These are phyloP conservation scores for Helminthosporium solani DNA, from an alignment of 2,329 filamentous ascomycete genomes.

Conservation along the genomic window DNA sequence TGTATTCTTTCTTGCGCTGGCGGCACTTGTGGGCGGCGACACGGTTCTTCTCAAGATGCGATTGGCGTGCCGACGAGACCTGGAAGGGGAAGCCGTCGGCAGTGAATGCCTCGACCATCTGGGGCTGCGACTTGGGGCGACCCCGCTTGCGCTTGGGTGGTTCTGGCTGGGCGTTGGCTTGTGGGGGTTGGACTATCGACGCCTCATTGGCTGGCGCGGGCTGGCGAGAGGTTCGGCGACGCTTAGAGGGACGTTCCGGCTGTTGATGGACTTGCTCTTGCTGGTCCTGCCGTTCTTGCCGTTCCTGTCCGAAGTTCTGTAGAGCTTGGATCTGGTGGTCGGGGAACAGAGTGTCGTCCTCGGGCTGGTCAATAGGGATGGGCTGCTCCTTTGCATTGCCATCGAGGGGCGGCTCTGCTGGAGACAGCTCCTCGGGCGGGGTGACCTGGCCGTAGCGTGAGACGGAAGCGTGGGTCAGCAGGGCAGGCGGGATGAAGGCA, in stretches of 20 bases:
- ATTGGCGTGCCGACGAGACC: slow-evolving; percentile 38
- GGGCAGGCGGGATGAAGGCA: slow-evolving; percentile 28
- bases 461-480: slow-evolving; percentile 28
- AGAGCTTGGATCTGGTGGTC: slow-evolving; percentile 9
- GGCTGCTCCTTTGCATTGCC: slow-evolving; percentile 16
- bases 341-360: slow-evolving; percentile 30
- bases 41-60: slow-evolving; percentile 65
- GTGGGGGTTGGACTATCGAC: slow-evolving; percentile 7
- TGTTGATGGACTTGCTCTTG: slow-evolving; percentile 4
- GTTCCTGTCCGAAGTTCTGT: slow-evolving; percentile 8
- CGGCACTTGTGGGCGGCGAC: slow-evolving; percentile 73
- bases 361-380: slow-evolving; percentile 32
- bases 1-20: slow-evolving; percentile 65
- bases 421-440: slow-evolving; percentile 39
- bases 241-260: slow-evolving; percentile 23
- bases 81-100: slow-evolving; percentile 37
- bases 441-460: slow-evolving; percentile 40
- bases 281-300: slow-evolving; percentile 8
- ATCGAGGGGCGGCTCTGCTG: slow-evolving; percentile 15
- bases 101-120: slow-evolving; percentile 32
- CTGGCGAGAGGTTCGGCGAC: slow-evolving; percentile 26
- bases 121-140: slow-evolving; percentile 37
- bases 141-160: slow-evolving; percentile 41
- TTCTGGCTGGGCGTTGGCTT: slow-evolving; percentile 21
- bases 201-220: slow-evolving; percentile 10